These are phyloP conservation scores for Erodium maritimum DNA, from an alignment of 345 rosid genomes.

Conservation along the genomic window DNA sequence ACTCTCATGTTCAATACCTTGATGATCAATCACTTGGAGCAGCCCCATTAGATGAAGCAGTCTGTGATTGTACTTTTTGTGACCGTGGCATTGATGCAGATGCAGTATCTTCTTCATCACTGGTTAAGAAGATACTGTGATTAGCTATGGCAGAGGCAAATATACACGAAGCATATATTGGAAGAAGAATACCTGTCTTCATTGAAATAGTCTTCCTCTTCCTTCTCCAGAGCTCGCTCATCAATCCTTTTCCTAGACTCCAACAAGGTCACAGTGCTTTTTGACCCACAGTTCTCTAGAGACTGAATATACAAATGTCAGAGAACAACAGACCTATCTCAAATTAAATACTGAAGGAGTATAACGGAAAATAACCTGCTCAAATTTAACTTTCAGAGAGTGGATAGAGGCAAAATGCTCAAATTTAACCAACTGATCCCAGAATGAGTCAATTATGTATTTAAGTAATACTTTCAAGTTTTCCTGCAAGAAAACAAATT, in stretches of 20 bases:
- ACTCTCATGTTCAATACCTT: constrained; percentile 31
- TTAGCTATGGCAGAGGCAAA: no score
- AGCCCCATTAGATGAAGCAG: constrained; percentile 65
- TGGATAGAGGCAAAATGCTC: constrained; percentile 46
- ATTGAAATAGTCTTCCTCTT: constrained; percentile 98
- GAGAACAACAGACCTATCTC: constrained; percentile 1
- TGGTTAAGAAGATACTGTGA: constrained; percentile 14
- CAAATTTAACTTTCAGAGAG: constrained; percentile 59
- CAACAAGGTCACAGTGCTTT: constrained; percentile 31
- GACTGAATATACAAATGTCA: constrained; percentile 34
- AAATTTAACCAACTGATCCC: constrained; percentile 61
- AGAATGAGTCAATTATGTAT: constrained; percentile 72
- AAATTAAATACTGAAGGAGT: neutral
- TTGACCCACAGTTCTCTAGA: constrained; percentile 56
- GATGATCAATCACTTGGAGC: constrained; percentile 36
- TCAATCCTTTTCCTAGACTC: constrained; percentile 64
- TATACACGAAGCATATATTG: neutral
- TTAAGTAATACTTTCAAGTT: constrained; percentile 62
- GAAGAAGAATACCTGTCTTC: constrained; percentile 58
- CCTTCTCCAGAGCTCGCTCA: constrained; percentile 90
- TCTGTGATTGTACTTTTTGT: constrained; percentile 38
- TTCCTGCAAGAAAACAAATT: constrained; percentile 41
- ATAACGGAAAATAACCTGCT: constrained; percentile 42
- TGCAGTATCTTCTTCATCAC: constrained; percentile 90
- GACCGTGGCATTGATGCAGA: constrained; percentile 42